Evolutionary conservation across 306 rosid genomes (phyloP).

Genomic region (Crataegus laevigata): DNA sequence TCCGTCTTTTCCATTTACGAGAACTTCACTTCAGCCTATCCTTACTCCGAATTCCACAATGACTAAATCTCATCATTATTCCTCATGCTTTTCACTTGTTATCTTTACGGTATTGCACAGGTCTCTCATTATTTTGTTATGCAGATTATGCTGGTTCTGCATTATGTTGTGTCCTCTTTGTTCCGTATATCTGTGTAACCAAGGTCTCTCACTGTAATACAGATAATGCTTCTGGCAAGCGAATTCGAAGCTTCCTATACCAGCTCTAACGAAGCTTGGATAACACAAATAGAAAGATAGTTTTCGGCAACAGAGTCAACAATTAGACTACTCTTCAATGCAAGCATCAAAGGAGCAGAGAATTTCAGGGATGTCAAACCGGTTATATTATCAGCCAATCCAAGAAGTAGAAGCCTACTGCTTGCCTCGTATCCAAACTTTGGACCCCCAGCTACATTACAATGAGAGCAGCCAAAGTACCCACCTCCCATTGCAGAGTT

Average conservation of each 20-base stretch:
- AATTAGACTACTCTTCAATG: constrained; percentile 33
- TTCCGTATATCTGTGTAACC: constrained; percentile 8
- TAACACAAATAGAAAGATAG: neutral
- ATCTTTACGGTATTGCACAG: constrained; percentile 9
- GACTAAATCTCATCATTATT: neutral
- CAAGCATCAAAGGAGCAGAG: constrained; percentile 70
- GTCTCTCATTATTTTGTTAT: constrained; percentile 9
- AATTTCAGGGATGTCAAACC: constrained; percentile 48
- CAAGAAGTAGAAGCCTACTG: constrained; percentile 57
- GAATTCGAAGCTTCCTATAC: neutral
- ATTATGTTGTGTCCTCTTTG: neutral
- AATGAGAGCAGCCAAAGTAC: constrained; percentile 40
- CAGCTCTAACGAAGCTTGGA: constrained; percentile 10
- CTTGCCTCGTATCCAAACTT: constrained; percentile 49
- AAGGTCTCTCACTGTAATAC: neutral
- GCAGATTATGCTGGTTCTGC: constrained; percentile 22
- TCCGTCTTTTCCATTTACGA: neutral
- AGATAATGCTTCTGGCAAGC: constrained; percentile 10
- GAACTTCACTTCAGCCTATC: neutral
- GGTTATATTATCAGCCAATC: constrained; percentile 47
- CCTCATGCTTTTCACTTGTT: neutral
- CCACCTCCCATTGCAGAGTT: constrained; percentile 27
- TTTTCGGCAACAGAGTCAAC: neutral
- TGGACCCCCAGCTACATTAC: constrained; percentile 38
- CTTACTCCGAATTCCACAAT: neutral